phyloP scores from a whole-genome alignment of 108 stramenopile species.

The Pseudonitzschia multiseries region DNA sequence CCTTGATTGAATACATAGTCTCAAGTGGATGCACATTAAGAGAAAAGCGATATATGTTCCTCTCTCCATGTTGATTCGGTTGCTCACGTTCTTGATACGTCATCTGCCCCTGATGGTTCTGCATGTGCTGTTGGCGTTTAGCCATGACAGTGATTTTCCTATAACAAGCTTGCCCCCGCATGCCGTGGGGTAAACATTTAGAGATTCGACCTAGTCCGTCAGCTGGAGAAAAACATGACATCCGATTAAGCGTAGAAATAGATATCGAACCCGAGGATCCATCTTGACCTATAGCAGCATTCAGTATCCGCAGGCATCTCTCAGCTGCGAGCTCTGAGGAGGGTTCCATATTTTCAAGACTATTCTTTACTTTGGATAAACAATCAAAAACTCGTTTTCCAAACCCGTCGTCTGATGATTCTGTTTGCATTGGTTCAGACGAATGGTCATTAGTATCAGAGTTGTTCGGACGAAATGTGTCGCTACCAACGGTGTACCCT shows the following conservation, averaged over 20 bases:
- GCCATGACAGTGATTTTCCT: conserved; percentile 59
- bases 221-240: conserved; percentile 34
- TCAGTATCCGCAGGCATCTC: conserved; percentile 82
- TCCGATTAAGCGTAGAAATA: conserved; percentile 47
- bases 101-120: conserved; percentile 17
- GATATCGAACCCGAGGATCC: conserved; percentile 55
- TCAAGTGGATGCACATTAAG: conserved; percentile 86
- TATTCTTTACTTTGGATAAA: conserved; percentile 61
- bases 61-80: conserved; percentile 1
- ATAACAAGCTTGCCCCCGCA: conserved; percentile 76
- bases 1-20: conserved; percentile 69
- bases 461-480: not conserved
- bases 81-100: too few relatives aligned
- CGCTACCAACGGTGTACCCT: not conserved
- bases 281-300: conserved; percentile 67
- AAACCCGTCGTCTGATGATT: conserved; percentile 31
- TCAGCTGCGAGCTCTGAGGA: conserved; percentile 68
- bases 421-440: conserved; percentile 31
- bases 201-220: conserved; percentile 42
- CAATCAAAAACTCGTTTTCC: conserved; percentile 65
- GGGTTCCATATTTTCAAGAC: conserved; percentile 45
- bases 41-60: conserved; percentile 53
- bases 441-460: conserved; percentile 8
- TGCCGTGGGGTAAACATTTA: conserved; percentile 64
- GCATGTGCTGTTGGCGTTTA: conserved; percentile 40